Evolutionary conservation across 2,329 filamentous ascomycete genomes (phyloP).

Genomic region (Arthrobotrys sphaeroides): DNA sequence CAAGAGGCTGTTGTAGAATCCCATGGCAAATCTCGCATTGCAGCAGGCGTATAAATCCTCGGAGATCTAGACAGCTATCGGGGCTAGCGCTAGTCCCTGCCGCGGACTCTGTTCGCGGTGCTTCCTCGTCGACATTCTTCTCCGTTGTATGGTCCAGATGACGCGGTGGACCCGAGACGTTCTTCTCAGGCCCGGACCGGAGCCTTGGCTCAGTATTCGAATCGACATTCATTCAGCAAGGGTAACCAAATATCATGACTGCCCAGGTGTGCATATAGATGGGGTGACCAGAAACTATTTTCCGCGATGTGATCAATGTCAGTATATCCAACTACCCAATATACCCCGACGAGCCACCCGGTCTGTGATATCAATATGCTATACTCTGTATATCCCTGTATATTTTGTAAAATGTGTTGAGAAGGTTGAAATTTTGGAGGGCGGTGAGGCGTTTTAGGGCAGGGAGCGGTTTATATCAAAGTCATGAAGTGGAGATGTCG

Average conservation of each 20-base stretch:
- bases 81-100: constrained; percentile 55
- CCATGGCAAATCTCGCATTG: constrained; percentile 80
- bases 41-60: constrained; percentile 75
- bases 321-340: no score
- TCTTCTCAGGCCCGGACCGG: neutral
- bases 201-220: constrained; percentile 23
- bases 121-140: neutral
- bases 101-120: neutral
- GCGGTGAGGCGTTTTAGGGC: neutral
- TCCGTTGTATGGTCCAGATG: neutral
- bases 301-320: no score
- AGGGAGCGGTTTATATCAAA: neutral
- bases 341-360: no score
- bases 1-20: constrained; percentile 74
- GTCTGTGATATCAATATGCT: no score
- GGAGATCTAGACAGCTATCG: constrained; percentile 67
- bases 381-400: neutral
- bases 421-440: neutral
- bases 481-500: neutral
- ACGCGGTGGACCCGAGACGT: constrained; percentile 4
- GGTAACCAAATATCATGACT: constrained; percentile 7
- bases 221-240: constrained; percentile 40
- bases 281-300: no score
- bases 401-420: neutral
- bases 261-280: neutral